Evolutionary conservation across 495 filamentous ascomycete genomes (phyloP).

Genomic region (Neurospora tetrasperma): DNA sequence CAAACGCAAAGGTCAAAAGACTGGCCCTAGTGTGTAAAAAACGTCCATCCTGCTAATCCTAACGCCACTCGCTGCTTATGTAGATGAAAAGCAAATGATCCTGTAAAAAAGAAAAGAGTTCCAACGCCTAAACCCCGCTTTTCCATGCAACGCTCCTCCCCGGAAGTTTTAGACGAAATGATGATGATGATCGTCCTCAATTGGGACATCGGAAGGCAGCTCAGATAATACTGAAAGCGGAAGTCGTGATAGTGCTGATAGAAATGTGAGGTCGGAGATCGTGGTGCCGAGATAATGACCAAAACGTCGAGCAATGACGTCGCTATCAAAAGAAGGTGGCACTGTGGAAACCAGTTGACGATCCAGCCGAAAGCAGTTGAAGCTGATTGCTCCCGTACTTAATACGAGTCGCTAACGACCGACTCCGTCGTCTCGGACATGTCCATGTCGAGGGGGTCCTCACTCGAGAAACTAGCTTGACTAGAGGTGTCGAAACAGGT

Average conservation of each 20-base stretch:
- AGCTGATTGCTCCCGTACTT: neutral
- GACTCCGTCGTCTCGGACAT: neutral
- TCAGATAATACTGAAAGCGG: too few species aligned
- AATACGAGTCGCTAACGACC: neutral
- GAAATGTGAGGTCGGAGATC: neutral
- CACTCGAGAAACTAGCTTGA: conserved; percentile 5
- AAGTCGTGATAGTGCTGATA: neutral
- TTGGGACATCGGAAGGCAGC: neutral
- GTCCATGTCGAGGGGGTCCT: conserved; percentile 6
- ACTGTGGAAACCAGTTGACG: neutral
- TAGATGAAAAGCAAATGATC: neutral
- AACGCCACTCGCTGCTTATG: neutral
- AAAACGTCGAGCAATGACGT: neutral
- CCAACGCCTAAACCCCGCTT: neutral
- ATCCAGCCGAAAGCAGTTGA: neutral
- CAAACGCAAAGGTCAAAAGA: neutral
- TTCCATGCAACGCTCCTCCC: neutral
- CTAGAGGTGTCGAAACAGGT: conserved; percentile 2
- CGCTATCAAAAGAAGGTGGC: neutral
- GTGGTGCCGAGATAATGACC: neutral
- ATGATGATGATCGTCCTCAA: neutral
- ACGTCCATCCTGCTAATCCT: neutral
- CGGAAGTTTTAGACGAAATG: neutral
- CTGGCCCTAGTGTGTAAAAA: neutral
- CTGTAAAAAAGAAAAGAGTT: neutral